Base-by-base conservation (phyloP, 176 grass and related monocot genomes). In the Aegilops sharonensis region DNA sequence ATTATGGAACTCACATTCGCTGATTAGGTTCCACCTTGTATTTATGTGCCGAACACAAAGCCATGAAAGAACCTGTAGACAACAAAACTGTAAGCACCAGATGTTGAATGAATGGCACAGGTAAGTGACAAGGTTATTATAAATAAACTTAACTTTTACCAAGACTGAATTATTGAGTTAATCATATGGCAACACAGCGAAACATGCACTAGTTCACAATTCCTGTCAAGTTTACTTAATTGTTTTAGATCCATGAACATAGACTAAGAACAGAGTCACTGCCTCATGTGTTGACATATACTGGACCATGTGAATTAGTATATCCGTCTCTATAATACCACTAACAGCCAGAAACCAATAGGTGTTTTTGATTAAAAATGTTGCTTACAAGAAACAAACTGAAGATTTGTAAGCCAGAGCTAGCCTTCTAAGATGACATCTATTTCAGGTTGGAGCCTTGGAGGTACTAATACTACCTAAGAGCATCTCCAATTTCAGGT, bases 61-160 rank as follows among this genome's bases (percentile, higher is more conserved):
- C 81, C 85, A 85, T 18, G 10, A 76, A 80, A 80, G 68, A 84
- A 84, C 69, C 89, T 91, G 85, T 15, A 47, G 57, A 6, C 25
- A 83, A 87, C 14, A 61, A 68, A 87, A 87, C 68, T 21, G 42
- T 27, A 83, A 83, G 59, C 56, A 64, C 5, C 9, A 24, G 5
- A 64, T 81, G 20, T 52, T n/a, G 10, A 54, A 62, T 10, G 24
- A 69, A 36, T 45, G 32, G 17, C 56, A 65, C 50, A 70, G 31
- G 61, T 8, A 72, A 54, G 54, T 1, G 4, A 76, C 7, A 8
- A 59, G 18, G 18, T 54, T 47, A 75, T 42, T 36, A 78, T 17
- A 88, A n/a, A 45, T 4, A 18, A 80, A 76, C 45, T 68, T 59
- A 24, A 35, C 10, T 65, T 35, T 74, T 20, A 21, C 80, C 9